These are phyloP conservation scores for Lichina pygmaea DNA, from an alignment of 495 filamentous ascomycete species.

Conservation along the genomic window DNA sequence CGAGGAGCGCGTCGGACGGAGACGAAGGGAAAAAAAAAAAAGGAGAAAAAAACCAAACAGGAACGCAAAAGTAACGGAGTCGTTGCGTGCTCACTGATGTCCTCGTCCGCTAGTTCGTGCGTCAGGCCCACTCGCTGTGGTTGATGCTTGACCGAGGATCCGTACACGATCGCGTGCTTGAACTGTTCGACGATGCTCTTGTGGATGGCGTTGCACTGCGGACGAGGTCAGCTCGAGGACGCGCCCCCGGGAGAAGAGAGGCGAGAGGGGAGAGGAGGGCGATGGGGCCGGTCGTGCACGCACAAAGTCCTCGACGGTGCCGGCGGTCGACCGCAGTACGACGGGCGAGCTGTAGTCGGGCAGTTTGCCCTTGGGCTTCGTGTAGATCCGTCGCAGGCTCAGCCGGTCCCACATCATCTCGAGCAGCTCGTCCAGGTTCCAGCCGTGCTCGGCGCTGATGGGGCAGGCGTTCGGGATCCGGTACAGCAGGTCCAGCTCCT, in stretches of 20 bases:
- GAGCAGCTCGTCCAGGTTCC: slow-evolving; percentile 92
- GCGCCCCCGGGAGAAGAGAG: neutral
- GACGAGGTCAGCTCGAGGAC: slow-evolving; percentile 6
- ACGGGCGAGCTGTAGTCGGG: slow-evolving; percentile 86
- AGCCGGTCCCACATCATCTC: slow-evolving; percentile 98
- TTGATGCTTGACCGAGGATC: slow-evolving; percentile 94
- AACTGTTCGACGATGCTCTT: slow-evolving; percentile 90
- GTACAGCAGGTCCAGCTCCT: slow-evolving; percentile 87
- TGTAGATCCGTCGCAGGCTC: slow-evolving; percentile 75
- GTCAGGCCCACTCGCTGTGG: slow-evolving; percentile 80
- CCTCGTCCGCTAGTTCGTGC: slow-evolving; percentile 85
- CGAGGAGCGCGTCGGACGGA: neutral
- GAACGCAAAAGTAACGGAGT: neutral
- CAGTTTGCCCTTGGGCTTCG: slow-evolving; percentile 85
- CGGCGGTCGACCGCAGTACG: slow-evolving; percentile 53
- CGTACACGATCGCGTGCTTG: slow-evolving; percentile 85
- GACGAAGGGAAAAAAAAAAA: neutral
- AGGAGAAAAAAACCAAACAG: neutral
- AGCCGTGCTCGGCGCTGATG: slow-evolving; percentile 92
- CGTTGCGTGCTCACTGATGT: slow-evolving; percentile 48
- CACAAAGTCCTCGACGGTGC: slow-evolving; percentile 93
- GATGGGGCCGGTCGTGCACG: slow-evolving; percentile 14
- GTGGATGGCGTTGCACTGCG: slow-evolving; percentile 86
- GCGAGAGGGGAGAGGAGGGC: neutral
- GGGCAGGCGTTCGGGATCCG: slow-evolving; percentile 89